phyloP scores from a whole-genome alignment of 2,329 filamentous ascomycete genomes.

The Aureobasidium sp. region DNA sequence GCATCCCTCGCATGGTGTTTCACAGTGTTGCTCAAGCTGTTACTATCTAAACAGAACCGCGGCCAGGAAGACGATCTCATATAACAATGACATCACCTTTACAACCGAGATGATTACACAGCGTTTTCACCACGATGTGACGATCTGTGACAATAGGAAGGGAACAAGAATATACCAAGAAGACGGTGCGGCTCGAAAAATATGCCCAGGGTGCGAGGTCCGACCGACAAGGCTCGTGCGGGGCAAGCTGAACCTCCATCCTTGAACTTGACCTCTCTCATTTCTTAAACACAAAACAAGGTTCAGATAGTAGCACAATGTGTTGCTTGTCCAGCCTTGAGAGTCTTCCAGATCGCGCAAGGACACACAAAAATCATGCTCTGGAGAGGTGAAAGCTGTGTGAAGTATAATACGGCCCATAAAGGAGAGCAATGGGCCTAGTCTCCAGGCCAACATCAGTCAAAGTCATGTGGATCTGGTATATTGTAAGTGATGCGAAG shows the following conservation, averaged over 20 bases:
- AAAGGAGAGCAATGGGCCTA: not conserved
- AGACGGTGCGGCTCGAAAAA: too few species aligned
- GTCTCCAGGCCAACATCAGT: not conserved
- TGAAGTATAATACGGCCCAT: not conserved
- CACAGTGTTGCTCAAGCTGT: too few species aligned
- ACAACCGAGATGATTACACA: not conserved
- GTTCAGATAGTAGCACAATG: too few species aligned
- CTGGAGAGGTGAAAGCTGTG: not conserved
- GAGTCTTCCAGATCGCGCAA: too few species aligned
- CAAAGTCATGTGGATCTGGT: not conserved
- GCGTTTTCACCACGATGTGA: too few species aligned
- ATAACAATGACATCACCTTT: too few species aligned
- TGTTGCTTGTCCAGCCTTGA: too few species aligned
- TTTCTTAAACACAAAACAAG: not conserved
- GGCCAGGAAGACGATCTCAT: too few species aligned
- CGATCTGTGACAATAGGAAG: too few species aligned
- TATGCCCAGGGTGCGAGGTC: not conserved
- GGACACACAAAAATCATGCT: not conserved
- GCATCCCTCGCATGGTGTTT: too few species aligned
- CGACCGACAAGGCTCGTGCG: not conserved
- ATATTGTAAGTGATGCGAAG: not conserved
- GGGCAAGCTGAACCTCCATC: not conserved
- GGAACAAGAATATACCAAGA: too few species aligned
- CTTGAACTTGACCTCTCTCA: not conserved
- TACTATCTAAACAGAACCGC: too few species aligned